Conservation (phyloP, 2,329 filamentous ascomycete species). For the Zymoseptoria passerinii region DNA sequence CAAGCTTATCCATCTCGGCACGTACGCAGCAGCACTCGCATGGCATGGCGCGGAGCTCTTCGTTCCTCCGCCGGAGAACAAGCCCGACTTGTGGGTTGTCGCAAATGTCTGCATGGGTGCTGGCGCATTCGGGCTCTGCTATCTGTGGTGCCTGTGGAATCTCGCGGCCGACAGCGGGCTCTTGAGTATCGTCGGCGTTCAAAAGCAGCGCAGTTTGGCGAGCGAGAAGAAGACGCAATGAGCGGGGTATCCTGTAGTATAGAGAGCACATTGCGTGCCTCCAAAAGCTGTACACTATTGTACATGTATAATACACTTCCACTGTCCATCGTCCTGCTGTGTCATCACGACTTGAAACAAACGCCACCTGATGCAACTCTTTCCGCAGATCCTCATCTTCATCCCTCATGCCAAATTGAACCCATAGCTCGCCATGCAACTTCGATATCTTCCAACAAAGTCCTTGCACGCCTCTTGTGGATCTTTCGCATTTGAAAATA, state of each 20-base stretch:
- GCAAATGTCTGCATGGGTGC: slow-evolving; percentile 81
- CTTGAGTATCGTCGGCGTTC: slow-evolving; percentile 14
- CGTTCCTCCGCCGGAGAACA: slow-evolving; percentile 58
- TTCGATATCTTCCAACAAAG: slow-evolving; percentile 76
- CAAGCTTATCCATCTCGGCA: slow-evolving; percentile 64
- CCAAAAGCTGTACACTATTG: slow-evolving; percentile 1
- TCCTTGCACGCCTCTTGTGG: slow-evolving; percentile 76
- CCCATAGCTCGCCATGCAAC: slow-evolving; percentile 87
- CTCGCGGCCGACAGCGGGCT: slow-evolving; percentile 52
- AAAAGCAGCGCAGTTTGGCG: slow-evolving; percentile 5
- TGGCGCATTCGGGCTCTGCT: slow-evolving; percentile 76
- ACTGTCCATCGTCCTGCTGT: background rate
- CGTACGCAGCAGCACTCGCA: slow-evolving; percentile 66
- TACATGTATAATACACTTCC: slow-evolving; percentile 3
- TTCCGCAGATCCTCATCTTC: background rate
- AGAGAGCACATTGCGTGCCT: background rate
- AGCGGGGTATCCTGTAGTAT: background rate
- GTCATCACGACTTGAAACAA: background rate
- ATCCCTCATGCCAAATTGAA: slow-evolving; percentile 51
- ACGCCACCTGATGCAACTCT: background rate
- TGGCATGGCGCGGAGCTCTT: slow-evolving; percentile 76
- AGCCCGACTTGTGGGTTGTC: slow-evolving; percentile 93
- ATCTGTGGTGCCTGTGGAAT: slow-evolving; percentile 80
- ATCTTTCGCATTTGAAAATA: slow-evolving; percentile 80
- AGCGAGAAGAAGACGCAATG: slow-evolving; percentile 35